Percentiles rank a stretch among this genome's conserved stretches.
Evolutionary conservation across 192 early-diverging fungal genomes (phyloP).

Genomic region (Geranomyces michiganensis): DNA sequence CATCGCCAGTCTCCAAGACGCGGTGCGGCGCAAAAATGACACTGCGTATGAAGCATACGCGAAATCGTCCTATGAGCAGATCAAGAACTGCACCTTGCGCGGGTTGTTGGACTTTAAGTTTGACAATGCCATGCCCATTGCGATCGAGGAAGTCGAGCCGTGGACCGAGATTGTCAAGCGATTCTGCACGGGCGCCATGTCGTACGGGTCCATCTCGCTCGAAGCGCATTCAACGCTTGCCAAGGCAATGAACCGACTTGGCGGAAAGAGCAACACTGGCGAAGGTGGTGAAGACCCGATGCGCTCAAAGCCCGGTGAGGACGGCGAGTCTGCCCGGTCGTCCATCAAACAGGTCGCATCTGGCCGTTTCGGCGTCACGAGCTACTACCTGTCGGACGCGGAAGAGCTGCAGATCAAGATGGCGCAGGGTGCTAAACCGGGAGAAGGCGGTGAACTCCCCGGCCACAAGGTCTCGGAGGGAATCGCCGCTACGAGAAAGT

Average conservation of each 20-base stretch:
- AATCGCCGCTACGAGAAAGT: slow-evolving; percentile 83
- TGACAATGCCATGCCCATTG: slow-evolving; percentile 70
- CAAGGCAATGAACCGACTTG: slow-evolving; percentile 92
- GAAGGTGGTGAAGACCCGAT: slow-evolving; percentile 96
- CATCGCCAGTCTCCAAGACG: slow-evolving; percentile 92
- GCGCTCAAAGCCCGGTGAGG: slow-evolving; percentile 69
- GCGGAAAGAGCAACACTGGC: slow-evolving; percentile 98
- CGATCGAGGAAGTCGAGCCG: slow-evolving; percentile 94
- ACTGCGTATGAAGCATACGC: slow-evolving; percentile 85
- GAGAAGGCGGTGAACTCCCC: slow-evolving; percentile 91
- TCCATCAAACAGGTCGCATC: slow-evolving; percentile 99
- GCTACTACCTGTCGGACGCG: slow-evolving; percentile 89
- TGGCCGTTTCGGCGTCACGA: slow-evolving; percentile 97
- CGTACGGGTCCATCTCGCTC: slow-evolving; percentile 94
- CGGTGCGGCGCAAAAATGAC: slow-evolving; percentile 90
- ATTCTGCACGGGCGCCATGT: slow-evolving; percentile 98
- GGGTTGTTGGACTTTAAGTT: slow-evolving; percentile 90
- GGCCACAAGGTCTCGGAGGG: slow-evolving; percentile 60
- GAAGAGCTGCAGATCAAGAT: slow-evolving; percentile 99
- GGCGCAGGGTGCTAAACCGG: slow-evolving; percentile 99
- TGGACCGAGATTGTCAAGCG: slow-evolving; percentile 96
- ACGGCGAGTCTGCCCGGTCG: slow-evolving; percentile 84
- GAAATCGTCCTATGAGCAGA: slow-evolving; percentile 72
- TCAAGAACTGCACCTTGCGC: slow-evolving; percentile 91
- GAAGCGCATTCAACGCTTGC: slow-evolving; percentile 93